Evolutionary conservation across 2,329 filamentous ascomycete species (phyloP).

Genomic region (Cercospora citrullina): DNA sequence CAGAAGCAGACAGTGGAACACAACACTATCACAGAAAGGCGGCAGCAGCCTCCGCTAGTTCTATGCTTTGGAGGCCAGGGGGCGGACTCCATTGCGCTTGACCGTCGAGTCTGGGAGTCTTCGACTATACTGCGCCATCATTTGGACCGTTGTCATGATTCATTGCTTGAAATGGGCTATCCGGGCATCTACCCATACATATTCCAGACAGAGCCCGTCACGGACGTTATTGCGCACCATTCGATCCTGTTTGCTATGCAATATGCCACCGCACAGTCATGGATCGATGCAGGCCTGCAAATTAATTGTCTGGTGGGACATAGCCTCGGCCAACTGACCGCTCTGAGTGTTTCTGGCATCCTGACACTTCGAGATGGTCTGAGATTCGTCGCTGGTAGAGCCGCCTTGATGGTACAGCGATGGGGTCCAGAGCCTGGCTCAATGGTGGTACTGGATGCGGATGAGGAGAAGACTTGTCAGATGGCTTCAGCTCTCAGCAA

Average conservation of each 20-base stretch:
- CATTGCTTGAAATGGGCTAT: constrained; percentile 6
- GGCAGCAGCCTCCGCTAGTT: constrained; percentile 2
- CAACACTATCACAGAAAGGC: not conserved
- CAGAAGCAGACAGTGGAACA: not conserved
- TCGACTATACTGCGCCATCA: constrained; percentile 8
- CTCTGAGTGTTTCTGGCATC: constrained; percentile 13
- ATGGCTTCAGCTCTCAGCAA: not conserved
- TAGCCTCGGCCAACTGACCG: constrained; percentile 21
- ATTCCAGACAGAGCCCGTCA: constrained; percentile 14
- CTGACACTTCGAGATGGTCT: constrained; percentile 15
- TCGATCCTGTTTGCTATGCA: constrained; percentile 18
- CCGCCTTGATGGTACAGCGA: constrained; percentile 6
- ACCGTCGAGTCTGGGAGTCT: constrained; percentile 6
- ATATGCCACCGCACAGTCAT: constrained; percentile 19
- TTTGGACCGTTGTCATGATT: constrained; percentile 17
- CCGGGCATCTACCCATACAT: constrained; percentile 20
- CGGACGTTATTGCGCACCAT: constrained; percentile 18
- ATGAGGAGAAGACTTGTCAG: not conserved
- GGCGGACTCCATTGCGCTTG: constrained; percentile 11
- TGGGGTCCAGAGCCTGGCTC: constrained; percentile 18
- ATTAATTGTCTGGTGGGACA: constrained; percentile 18
- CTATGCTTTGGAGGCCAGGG: constrained; percentile 25
- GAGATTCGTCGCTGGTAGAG: constrained; percentile 15
- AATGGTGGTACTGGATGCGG: constrained; percentile 20
- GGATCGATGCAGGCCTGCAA: constrained; percentile 19